phyloP scores from a whole-genome alignment of 176 grass and related monocot species.

The Eragrostis curvula region DNA sequence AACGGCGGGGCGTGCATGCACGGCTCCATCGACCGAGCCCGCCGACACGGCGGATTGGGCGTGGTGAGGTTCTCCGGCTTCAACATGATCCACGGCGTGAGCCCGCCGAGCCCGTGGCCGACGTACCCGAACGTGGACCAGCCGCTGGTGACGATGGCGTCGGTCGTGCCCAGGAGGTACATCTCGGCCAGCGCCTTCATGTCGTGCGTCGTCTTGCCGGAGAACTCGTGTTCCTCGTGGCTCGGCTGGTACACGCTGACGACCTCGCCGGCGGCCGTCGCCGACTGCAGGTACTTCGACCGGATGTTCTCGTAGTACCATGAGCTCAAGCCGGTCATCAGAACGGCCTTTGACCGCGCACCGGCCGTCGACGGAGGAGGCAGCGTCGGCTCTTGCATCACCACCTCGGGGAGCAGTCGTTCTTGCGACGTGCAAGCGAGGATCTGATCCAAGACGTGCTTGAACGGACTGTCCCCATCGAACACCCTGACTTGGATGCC shows the following conservation, averaged over 20 bases:
- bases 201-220: slow-evolving; percentile 52
- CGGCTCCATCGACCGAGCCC: slow-evolving; percentile 49
- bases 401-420: slow-evolving; percentile 37
- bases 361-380: not conserved
- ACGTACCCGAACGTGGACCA: slow-evolving; percentile 66
- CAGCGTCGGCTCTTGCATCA: not conserved
- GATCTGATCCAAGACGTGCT: slow-evolving; percentile 52
- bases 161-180: slow-evolving; percentile 54
- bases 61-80: slow-evolving; percentile 39
- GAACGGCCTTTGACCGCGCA: not conserved
- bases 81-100: slow-evolving; percentile 67
- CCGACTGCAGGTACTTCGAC: slow-evolving; percentile 55
- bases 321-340: slow-evolving; percentile 47
- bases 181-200: slow-evolving; percentile 74
- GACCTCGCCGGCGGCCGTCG: slow-evolving; percentile 52
- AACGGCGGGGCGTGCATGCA: slow-evolving; percentile 47
- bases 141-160: slow-evolving; percentile 55
- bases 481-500: slow-evolving; percentile 70
- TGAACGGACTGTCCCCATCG: slow-evolving; percentile 49
- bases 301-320: slow-evolving; percentile 72
- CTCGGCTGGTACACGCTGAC: slow-evolving; percentile 73
- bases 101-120: slow-evolving; percentile 43
- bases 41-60: slow-evolving; percentile 35
- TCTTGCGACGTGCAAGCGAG: slow-evolving; percentile 46
- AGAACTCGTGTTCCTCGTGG: slow-evolving; percentile 64